Conservation (phyloP, 768 basidiomycete species). For the Lentinula lateritia region DNA sequence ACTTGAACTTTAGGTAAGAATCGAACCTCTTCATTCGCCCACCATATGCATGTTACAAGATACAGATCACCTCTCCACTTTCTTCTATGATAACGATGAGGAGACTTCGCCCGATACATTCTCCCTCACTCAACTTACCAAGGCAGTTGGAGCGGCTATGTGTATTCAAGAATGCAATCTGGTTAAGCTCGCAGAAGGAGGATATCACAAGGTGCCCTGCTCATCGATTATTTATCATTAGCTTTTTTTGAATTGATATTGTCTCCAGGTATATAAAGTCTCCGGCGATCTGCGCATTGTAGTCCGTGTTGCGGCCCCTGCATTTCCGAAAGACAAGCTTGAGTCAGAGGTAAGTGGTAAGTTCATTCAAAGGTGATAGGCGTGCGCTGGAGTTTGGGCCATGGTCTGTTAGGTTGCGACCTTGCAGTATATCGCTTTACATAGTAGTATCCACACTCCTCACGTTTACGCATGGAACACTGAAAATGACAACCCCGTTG, state of each 20-base stretch:
- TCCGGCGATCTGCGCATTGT: conserved; percentile 1
- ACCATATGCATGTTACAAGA: background rate
- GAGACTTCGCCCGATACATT: conserved; percentile 3
- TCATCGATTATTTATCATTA: background rate
- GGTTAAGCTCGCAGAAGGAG: conserved; percentile 12
- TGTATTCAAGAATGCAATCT: conserved; percentile 2
- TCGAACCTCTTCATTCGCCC: too few relatives aligned
- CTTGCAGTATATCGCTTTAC: conserved; percentile 10
- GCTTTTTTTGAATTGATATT: background rate
- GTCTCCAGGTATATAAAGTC: conserved; percentile 11
- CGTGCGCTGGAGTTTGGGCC: background rate
- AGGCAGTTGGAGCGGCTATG: conserved; percentile 4
- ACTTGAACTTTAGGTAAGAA: too few relatives aligned
- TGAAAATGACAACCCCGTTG: conserved; percentile 12
- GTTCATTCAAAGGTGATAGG: background rate
- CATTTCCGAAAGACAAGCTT: conserved; percentile 16
- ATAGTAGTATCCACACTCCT: conserved; percentile 12
- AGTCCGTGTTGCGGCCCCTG: conserved; percentile 13
- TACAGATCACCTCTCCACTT: background rate
- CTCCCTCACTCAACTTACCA: conserved; percentile 3
- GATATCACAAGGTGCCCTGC: conserved; percentile 13
- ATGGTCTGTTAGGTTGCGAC: conserved; percentile 13
- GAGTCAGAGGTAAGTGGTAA: conserved; percentile 12
- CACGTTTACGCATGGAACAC: conserved; percentile 13
- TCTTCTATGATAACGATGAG: conserved; percentile 12